These are phyloP conservation scores for Tricholoma furcatifolium DNA, from an alignment of 768 basidiomycete species.

Conservation along the genomic window DNA sequence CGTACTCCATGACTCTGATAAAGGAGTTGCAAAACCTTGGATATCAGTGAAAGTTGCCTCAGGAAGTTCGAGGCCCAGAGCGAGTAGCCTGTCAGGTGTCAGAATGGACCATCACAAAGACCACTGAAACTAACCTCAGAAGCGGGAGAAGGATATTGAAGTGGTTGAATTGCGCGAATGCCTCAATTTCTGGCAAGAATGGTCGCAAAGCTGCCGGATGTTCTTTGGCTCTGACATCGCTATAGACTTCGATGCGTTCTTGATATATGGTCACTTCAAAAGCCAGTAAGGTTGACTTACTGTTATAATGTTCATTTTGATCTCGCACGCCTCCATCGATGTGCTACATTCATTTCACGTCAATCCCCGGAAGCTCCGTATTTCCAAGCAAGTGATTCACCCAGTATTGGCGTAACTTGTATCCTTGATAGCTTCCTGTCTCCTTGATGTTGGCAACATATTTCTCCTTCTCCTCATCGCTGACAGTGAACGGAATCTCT, in stretches of 20 bases:
- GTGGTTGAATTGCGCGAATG: conserved; percentile 35
- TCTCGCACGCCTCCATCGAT: conserved; percentile 63
- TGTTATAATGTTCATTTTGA: conserved; percentile 62
- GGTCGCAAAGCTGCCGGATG: conserved; percentile 38
- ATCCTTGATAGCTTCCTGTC: conserved; percentile 42
- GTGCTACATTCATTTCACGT: conserved; percentile 35
- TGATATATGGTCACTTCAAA: not conserved
- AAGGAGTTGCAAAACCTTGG: conserved; percentile 33
- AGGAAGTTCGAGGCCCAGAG: conserved; percentile 43
- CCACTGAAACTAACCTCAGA: conserved; percentile 42
- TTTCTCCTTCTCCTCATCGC: conserved; percentile 36
- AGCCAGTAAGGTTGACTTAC: conserved; percentile 30
- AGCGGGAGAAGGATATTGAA: conserved; percentile 34
- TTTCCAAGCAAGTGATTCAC: not conserved
- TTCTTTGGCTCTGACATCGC: conserved; percentile 26
- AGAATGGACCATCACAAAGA: not conserved
- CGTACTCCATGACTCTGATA: conserved; percentile 36
- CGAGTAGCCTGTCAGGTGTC: conserved; percentile 25
- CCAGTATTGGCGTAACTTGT: conserved; percentile 15
- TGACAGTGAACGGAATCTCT: conserved; percentile 35
- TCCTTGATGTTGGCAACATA: conserved; percentile 33
- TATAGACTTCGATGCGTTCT: conserved; percentile 25
- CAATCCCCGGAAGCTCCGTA: not conserved
- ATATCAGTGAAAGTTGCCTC: conserved; percentile 40
- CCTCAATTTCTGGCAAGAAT: conserved; percentile 32